Base-by-base conservation (phyloP, 768 basidiomycete species). In the Kwoniella europaea region DNA sequence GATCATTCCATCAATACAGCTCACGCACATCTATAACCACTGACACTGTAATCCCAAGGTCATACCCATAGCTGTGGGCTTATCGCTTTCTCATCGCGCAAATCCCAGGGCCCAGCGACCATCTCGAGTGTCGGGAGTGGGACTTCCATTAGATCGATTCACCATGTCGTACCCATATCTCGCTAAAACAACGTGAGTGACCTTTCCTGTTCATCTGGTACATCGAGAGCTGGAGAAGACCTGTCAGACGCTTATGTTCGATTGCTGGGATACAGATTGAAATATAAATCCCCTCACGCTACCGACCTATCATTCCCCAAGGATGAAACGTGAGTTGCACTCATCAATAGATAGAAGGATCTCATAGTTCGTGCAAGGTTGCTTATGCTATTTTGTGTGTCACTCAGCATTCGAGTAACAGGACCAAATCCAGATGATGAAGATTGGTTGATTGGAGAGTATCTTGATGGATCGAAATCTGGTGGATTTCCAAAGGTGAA, bases 231-330 rank as follows among this genome's bases (percentile, higher is more conserved):
- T 12, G 43, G 1, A 3, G 0, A 35, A 0, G 35, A 35, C 35
- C 0, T 1, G 35, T 62, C 64, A 18, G 46, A 43, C 4, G 15
- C 52, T 41, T 0, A 41, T 24, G 27, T 35, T 1, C 1, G 18
- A 3, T 15, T 46, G 20, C 41, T 41, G 44, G 7, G 44, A 35
- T 35, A 6, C 64, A 82, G 81, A 2, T 67, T 83, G 55, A 78
- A 77, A 41, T 83, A 83, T 76, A 83, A 82, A 61, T 79, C 78
- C 4, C 82, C 82, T 12, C 82, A 83, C 65, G 75, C 78, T 10
- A 83, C 82, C 0, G 82, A 83, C 65, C 74, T 83, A 4, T 82
- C 81, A 18, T 83, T 83, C 65, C 78, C 75, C 65, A 83, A 83
- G 62, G 82, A 75, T 61, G 82, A 82, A 59, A 82, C 79, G 82